phyloP scores from a whole-genome alignment of 345 rosid species.

The Melaleuca alternifolia region DNA sequence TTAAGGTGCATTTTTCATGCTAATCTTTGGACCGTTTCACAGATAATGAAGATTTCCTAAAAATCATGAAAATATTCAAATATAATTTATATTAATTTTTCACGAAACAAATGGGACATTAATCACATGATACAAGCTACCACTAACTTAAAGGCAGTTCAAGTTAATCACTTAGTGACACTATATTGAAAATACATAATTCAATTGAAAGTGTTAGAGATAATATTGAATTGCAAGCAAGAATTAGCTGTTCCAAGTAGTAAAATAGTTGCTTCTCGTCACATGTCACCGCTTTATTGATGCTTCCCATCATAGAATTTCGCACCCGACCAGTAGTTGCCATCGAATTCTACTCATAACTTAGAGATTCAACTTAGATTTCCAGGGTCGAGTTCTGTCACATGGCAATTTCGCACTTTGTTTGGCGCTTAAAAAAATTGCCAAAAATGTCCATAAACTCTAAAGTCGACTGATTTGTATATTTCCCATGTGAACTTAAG shows the following conservation, averaged over 20 bases:
- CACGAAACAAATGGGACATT: too few relatives aligned
- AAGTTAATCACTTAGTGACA: too few relatives aligned
- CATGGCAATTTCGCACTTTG: too few relatives aligned
- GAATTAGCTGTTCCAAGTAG: accelerated
- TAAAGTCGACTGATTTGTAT: background rate
- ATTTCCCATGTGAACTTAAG: background rate
- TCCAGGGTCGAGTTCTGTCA: too few relatives aligned
- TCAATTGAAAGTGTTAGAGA: background rate
- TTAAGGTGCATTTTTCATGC: background rate
- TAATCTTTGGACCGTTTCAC: background rate
- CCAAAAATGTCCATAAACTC: background rate
- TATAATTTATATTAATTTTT: too few relatives aligned
- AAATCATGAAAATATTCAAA: too few relatives aligned
- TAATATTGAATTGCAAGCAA: accelerated
- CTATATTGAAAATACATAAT: accelerated
- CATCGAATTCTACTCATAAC: background rate
- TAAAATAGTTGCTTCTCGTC: background rate
- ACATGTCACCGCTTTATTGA: background rate
- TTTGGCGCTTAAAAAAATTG: background rate
- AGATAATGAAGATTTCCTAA: too few relatives aligned
- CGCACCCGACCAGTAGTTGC: background rate
- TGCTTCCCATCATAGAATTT: background rate
- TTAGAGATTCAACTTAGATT: too few relatives aligned
- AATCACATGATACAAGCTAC: background rate
- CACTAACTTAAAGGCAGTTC: background rate